These are phyloP conservation scores for Plasmopara muralis DNA, from an alignment of 352 stramenopile genomes.

Conservation along the genomic window DNA sequence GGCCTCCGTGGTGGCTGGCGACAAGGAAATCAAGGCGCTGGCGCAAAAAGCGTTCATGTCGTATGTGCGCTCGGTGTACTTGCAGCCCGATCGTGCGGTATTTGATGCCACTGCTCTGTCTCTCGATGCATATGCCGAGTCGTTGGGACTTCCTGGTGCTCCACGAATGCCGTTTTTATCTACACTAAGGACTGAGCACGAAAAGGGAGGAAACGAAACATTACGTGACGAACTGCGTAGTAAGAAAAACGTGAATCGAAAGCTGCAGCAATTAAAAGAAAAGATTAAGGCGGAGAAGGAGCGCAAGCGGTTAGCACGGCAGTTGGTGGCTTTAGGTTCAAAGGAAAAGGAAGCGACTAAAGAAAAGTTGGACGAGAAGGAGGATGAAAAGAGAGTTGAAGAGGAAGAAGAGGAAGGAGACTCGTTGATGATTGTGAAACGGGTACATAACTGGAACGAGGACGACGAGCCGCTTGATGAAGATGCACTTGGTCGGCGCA, in stretches of 20 bases:
- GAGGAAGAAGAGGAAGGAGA: conserved; percentile 75
- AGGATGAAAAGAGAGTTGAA: conserved; percentile 35
- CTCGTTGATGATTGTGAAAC: conserved; percentile 91
- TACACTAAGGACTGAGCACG: conserved; percentile 52
- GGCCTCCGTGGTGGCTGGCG: conserved; percentile 86
- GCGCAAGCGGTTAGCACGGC: conserved; percentile 85
- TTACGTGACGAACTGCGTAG: conserved; percentile 79
- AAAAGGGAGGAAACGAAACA: conserved; percentile 59
- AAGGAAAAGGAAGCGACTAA: conserved; percentile 29
- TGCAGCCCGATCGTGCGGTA: conserved; percentile 94
- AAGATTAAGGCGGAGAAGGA: conserved; percentile 97
- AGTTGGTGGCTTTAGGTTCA: conserved; percentile 41
- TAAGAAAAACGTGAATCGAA: conserved; percentile 97
- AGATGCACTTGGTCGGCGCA: conserved; percentile 41
- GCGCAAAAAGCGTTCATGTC: conserved; percentile 98
- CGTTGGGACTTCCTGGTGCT: conserved; percentile 90
- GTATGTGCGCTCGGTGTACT: conserved; percentile 94
- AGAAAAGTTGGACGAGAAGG: conserved; percentile 23
- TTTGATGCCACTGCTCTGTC: conserved; percentile 89
- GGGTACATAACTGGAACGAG: conserved; percentile 77
- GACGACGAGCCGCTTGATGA: conserved; percentile 50
- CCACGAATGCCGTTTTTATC: conserved; percentile 92
- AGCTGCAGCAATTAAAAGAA: conserved; percentile 96
- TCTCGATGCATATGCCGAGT: conserved; percentile 90
- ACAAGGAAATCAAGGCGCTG: conserved; percentile 92